Evolutionary conservation across 1,139 yeast species (phyloP), one percentile per base, ranked within the genome.

Genomic region (Pneumocystis carinii): DNA sequence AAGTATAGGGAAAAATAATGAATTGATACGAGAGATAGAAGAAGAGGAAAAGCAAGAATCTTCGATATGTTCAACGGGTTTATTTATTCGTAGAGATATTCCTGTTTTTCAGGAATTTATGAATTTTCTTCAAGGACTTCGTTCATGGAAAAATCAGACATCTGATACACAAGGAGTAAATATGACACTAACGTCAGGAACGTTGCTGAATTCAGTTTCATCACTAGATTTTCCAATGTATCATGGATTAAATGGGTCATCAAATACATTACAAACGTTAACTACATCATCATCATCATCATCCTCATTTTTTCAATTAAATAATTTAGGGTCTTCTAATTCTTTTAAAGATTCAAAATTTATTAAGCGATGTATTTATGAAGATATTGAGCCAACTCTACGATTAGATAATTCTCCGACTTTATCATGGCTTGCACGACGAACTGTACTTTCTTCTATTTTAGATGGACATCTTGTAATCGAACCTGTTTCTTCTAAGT

Each of bases 381-480:
- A 89, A 69, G 98, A 92, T 72, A 79, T 92, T 64, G 96, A 88
- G 70, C 88, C 90, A 2, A 77, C 84, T 0, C 71, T 85, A 59
- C 77, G 83, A 63, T 73, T 85, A 24, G 89, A 84, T 65, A 71
- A 74, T 61, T 83, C 89, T 0, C 83, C 85, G 1, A 84, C 84
- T 12, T 72, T 84, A 63, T 78, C 84, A 42, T 83, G 85, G 83
- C 75, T 83, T 62, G 79, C 78, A 56, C 77, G 81, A 66, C 78
- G 84, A 69, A 78, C 83, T 59, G 79, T 88, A 66, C 78, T 90
- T 80, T 75, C 78, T 62, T 80, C 85, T 42, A 79, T 90, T 67
- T 79, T 86, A 57, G 96, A 90, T 63, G 95, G 95, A 5, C 80
- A 86, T 60, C 90, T 88, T 7, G 79, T 84, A 15, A 84, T 92